Percentiles rank a stretch among this genome's conserved stretches.
Conservation (phyloP, 1,139 yeast species). For the Geotrichum armillariae region DNA sequence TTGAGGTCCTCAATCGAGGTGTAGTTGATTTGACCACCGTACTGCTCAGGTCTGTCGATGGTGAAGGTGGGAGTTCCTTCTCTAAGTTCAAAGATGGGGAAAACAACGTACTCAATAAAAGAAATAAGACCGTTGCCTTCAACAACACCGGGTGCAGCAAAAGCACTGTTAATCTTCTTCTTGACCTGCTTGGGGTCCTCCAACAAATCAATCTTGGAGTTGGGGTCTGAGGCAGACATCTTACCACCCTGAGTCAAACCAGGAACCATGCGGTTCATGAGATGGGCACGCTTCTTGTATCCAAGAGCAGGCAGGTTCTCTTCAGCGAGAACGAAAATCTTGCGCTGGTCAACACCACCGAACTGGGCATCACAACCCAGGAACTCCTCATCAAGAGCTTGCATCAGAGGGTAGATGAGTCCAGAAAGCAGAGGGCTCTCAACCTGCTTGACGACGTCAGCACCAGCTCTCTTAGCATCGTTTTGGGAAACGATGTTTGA, state of each 20-base stretch:
- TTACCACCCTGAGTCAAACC: constrained; percentile 95
- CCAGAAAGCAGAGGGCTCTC: constrained; percentile 92
- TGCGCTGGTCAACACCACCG: constrained; percentile 99
- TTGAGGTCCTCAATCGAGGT: constrained; percentile 66
- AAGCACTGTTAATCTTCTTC: constrained; percentile 90
- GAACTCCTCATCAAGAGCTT: constrained; percentile 93
- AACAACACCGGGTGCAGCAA: constrained; percentile 92
- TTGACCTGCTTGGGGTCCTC: constrained; percentile 86
- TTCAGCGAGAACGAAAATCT: constrained; percentile 95
- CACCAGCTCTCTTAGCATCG: constrained; percentile 98
- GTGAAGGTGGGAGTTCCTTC: constrained; percentile 54
- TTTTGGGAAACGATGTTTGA: constrained; percentile 85
- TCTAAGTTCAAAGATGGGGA: constrained; percentile 82
- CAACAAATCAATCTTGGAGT: constrained; percentile 88
- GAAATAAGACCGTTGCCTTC: constrained; percentile 90
- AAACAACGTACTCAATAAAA: constrained; percentile 78
- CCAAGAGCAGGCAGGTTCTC: constrained; percentile 86
- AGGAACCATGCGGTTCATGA: constrained; percentile 99
- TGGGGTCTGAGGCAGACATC: constrained; percentile 99
- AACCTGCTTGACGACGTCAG: constrained; percentile 98
- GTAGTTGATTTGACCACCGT: constrained; percentile 89
- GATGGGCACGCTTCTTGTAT: constrained; percentile 95
- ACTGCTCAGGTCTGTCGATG: constrained; percentile 92
- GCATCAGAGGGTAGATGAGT: constrained; percentile 96
- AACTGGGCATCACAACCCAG: constrained; percentile 90